Conservation (phyloP, 306 rosid species). For the Glycine latifolia region DNA sequence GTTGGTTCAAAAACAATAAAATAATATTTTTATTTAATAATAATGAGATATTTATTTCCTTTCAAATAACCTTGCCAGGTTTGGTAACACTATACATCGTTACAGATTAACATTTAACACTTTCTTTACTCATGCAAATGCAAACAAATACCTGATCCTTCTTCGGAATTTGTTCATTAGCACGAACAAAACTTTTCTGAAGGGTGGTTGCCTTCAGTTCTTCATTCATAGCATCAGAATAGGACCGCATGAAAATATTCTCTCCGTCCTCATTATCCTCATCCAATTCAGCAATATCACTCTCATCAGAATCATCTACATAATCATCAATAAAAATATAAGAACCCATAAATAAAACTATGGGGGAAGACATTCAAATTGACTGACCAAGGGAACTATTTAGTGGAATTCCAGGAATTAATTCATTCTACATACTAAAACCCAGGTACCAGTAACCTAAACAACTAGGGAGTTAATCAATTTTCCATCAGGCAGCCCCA, state of each 20-base stretch:
- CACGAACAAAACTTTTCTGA: slow-evolving; percentile 81
- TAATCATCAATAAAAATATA: slow-evolving; percentile 38
- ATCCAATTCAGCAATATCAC: slow-evolving; percentile 58
- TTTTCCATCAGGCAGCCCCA: slow-evolving; percentile 24
- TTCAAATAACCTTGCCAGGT: slow-evolving; percentile 9
- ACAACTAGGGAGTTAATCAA: slow-evolving; percentile 30
- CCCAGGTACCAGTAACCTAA: background rate
- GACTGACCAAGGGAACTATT: too few species aligned
- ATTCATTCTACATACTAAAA: slow-evolving; percentile 28
- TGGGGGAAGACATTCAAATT: slow-evolving; percentile 16
- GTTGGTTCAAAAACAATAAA: background rate
- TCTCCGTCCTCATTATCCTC: slow-evolving; percentile 54
- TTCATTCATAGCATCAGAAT: slow-evolving; percentile 76
- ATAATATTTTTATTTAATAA: background rate
- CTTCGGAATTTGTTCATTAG: slow-evolving; percentile 71
- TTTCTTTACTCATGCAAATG: slow-evolving; percentile 31
- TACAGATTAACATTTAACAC: slow-evolving; percentile 18
- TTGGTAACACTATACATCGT: background rate
- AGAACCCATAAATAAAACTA: slow-evolving; percentile 12
- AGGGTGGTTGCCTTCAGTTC: slow-evolving; percentile 79
- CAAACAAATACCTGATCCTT: slow-evolving; percentile 68
- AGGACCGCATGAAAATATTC: slow-evolving; percentile 70
- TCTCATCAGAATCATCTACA: slow-evolving; percentile 78
- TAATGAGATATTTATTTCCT: background rate
- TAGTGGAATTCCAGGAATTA: slow-evolving; percentile 19